A percentile compares a stretch with the other conserved stretches of the same genome.
Conservation (phyloP, 768 basidiomycete genomes). For the Lactarius tabidus region DNA sequence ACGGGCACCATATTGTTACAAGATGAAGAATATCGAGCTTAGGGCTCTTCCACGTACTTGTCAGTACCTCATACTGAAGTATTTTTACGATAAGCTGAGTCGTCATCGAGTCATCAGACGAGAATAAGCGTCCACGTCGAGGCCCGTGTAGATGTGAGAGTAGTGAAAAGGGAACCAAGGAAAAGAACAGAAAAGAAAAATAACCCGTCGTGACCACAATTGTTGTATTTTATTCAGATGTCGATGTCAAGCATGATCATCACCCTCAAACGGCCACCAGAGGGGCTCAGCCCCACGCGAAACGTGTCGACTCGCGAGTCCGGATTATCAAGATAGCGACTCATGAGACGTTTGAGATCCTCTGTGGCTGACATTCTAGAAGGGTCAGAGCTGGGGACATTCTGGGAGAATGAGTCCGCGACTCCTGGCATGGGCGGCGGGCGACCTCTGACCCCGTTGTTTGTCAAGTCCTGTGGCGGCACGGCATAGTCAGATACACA, state of each 20-base stretch:
- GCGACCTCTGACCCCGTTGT: neutral
- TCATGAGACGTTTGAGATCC: neutral
- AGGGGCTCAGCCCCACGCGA: neutral
- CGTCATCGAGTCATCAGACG: neutral
- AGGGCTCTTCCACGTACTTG: neutral
- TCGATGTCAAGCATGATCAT: neutral
- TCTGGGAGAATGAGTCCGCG: neutral
- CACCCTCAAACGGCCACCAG: neutral
- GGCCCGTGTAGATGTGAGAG: neutral
- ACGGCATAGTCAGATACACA: neutral
- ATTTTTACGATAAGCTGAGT: neutral
- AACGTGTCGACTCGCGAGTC: neutral
- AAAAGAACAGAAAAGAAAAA: neutral
- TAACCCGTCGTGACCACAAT: neutral
- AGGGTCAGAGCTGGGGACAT: neutral
- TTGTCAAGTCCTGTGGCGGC: neutral
- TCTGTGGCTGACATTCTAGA: neutral
- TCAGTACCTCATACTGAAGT: too few species aligned
- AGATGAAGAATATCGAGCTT: neutral
- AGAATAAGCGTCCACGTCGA: neutral
- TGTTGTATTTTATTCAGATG: neutral
- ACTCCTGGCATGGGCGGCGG: neutral
- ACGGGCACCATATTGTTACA: neutral
- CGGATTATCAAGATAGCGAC: neutral
- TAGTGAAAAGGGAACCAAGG: neutral